Conservation (phyloP, 805 yeast genomes). For the Metschnikowia aberdeeniae region DNA sequence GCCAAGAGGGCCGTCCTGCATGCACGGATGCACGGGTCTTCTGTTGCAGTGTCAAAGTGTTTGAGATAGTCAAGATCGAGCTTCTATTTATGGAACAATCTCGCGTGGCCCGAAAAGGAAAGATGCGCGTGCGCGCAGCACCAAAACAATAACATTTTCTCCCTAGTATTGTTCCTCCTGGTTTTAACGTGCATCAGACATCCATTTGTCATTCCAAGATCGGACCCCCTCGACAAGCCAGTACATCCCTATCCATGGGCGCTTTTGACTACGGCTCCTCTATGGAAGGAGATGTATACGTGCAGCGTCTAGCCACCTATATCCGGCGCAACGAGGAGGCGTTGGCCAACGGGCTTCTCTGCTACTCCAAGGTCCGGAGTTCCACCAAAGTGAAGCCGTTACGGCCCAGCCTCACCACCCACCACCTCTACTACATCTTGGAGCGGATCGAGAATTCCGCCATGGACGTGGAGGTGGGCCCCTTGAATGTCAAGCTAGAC, state of each 20-base stretch:
- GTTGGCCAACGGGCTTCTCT: constrained; percentile 54
- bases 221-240: too few relatives aligned
- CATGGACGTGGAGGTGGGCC: constrained; percentile 53
- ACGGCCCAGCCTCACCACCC: constrained; percentile 54
- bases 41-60: too few relatives aligned
- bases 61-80: too few relatives aligned
- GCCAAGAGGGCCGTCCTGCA: too few relatives aligned
- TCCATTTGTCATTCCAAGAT: neutral
- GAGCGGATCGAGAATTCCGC: constrained; percentile 51
- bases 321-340: constrained; percentile 55
- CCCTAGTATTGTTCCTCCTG: neutral
- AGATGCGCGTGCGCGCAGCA: constrained; percentile 2
- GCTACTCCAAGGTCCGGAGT: constrained; percentile 40
- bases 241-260: constrained; percentile 10
- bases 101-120: neutral
- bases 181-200: constrained; percentile 2
- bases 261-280: constrained; percentile 28
- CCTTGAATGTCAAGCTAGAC: constrained; percentile 56
- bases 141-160: constrained; percentile 8
- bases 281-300: constrained; percentile 55
- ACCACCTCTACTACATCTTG: constrained; percentile 58
- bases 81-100: too few relatives aligned
- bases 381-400: constrained; percentile 44
- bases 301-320: constrained; percentile 50
- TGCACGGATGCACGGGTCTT: too few relatives aligned